These are phyloP conservation scores for Hawksworthiomyces lignivorus DNA, from an alignment of 2,329 filamentous ascomycete species.

Conservation along the genomic window DNA sequence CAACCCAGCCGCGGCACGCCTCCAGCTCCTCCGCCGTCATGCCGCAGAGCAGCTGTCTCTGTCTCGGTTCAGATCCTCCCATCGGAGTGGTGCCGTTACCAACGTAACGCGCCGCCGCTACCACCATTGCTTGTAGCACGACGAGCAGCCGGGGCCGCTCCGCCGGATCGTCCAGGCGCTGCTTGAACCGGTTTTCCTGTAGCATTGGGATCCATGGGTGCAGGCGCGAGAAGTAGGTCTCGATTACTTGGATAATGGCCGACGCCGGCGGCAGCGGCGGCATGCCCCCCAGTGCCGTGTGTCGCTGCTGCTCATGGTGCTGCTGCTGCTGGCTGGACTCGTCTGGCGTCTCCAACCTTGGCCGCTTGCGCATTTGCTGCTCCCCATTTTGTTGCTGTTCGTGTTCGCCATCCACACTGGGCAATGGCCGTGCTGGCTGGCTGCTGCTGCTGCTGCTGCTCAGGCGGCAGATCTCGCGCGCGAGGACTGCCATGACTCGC, in stretches of 20 bases:
- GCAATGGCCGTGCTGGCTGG: too few relatives aligned
- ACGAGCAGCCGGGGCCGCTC: constrained; percentile 20
- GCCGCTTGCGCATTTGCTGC: too few relatives aligned
- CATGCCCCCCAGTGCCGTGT: constrained; percentile 3
- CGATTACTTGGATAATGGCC: constrained; percentile 17
- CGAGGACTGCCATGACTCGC: too few relatives aligned
- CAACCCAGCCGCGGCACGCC: constrained; percentile 17
- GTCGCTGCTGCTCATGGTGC: constrained; percentile 2
- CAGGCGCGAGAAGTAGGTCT: constrained; percentile 23
- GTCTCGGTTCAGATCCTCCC: too few relatives aligned
- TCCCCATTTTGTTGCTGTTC: too few relatives aligned
- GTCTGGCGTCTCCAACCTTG: constrained; percentile 11
- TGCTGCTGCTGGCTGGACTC: background rate
- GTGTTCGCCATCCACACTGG: too few relatives aligned
- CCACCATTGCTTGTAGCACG: constrained; percentile 27
- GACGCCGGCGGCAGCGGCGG: constrained; percentile 4
- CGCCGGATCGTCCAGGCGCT: constrained; percentile 17
- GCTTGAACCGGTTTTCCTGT: constrained; percentile 24
- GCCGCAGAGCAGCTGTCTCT: constrained; percentile 9
- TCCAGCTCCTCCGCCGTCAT: background rate
- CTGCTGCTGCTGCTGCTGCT: too few relatives aligned
- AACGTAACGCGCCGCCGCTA: constrained; percentile 19
- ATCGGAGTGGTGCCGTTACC: constrained; percentile 18
- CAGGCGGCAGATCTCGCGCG: too few relatives aligned
- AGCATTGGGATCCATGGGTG: constrained; percentile 31